A percentile compares a stretch with the other conserved stretches of the same genome.
Evolutionary conservation across 352 stramenopile species (phyloP).

Genomic region (Blastocystis hominis): DNA sequence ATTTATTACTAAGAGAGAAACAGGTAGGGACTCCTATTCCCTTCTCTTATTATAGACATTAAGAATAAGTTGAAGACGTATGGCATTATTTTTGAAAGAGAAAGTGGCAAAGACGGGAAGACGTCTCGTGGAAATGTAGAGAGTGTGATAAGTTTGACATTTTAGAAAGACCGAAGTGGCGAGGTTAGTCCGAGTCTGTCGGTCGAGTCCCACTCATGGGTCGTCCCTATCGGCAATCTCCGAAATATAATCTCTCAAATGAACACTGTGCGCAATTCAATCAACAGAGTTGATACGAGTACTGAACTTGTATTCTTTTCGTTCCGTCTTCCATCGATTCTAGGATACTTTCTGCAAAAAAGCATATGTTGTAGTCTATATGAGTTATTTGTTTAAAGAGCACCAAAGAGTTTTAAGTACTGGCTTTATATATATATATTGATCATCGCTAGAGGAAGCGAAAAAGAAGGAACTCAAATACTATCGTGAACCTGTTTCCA

Average conservation of each 20-base stretch:
- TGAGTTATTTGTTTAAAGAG: neutral
- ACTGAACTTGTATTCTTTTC: neutral
- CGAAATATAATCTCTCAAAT: slow-evolving; percentile 7
- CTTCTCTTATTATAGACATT: too few species aligned
- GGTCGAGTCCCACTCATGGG: slow-evolving; percentile 25
- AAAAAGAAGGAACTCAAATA: too few species aligned
- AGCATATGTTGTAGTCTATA: neutral
- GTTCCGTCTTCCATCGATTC: neutral
- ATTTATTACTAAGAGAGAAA: too few species aligned
- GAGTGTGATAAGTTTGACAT: neutral
- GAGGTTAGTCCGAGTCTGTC: neutral
- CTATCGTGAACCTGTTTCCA: too few species aligned
- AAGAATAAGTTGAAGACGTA: too few species aligned
- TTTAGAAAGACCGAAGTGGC: neutral
- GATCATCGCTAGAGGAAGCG: too few species aligned
- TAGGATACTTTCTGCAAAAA: neutral
- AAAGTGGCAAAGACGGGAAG: too few species aligned
- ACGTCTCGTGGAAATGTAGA: too few species aligned
- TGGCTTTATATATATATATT: too few species aligned
- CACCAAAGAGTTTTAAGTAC: neutral
- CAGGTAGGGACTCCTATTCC: too few species aligned
- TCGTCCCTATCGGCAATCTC: slow-evolving; percentile 2
- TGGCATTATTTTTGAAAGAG: too few species aligned
- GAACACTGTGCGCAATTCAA: neutral
- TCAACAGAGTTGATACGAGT: neutral